These are phyloP conservation scores for Tetradesmus obliquus DNA, from an alignment of 139 green algal species.

Conservation along the genomic window DNA sequence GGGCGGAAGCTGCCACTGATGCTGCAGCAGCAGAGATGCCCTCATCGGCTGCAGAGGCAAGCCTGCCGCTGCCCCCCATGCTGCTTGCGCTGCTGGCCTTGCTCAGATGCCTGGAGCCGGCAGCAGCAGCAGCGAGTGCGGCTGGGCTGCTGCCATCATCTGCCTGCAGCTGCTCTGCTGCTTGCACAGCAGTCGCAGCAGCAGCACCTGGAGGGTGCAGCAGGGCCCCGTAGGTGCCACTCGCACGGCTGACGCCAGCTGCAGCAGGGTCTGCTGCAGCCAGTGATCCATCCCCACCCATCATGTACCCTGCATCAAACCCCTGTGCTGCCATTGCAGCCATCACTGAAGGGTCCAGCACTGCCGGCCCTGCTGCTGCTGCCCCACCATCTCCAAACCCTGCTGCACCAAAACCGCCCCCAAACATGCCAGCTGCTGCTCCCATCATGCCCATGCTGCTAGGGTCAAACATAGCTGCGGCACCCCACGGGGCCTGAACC, in stretches of 20 bases:
- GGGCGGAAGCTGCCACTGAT: not conserved
- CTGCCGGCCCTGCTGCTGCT: not conserved
- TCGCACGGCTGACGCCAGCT: not conserved
- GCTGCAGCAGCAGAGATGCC: not conserved
- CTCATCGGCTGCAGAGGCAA: not conserved
- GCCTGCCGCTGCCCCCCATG: not conserved
- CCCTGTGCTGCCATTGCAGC: conserved; percentile 25
- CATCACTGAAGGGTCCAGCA: not conserved
- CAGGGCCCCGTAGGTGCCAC: not conserved
- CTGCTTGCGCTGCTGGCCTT: conserved; percentile 15
- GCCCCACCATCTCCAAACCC: not conserved
- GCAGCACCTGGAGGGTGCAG: not conserved
- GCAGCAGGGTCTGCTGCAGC: not conserved
- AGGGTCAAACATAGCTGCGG: not conserved
- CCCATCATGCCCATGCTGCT: not conserved
- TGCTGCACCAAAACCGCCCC: not conserved
- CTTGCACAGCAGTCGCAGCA: not conserved
- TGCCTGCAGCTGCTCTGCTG: not conserved
- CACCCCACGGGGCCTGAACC: not conserved
- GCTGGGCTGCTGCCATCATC: not conserved
- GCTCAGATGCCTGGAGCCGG: not conserved
- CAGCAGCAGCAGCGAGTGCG: not conserved
- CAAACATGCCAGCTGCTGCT: conserved; percentile 1
- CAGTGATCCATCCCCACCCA: not conserved
- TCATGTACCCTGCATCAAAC: not conserved